Evolutionary conservation across 2,329 filamentous ascomycete genomes (phyloP), one percentile per base, ranked within the genome.

Genomic region (Colletotrichum tofieldiae): DNA sequence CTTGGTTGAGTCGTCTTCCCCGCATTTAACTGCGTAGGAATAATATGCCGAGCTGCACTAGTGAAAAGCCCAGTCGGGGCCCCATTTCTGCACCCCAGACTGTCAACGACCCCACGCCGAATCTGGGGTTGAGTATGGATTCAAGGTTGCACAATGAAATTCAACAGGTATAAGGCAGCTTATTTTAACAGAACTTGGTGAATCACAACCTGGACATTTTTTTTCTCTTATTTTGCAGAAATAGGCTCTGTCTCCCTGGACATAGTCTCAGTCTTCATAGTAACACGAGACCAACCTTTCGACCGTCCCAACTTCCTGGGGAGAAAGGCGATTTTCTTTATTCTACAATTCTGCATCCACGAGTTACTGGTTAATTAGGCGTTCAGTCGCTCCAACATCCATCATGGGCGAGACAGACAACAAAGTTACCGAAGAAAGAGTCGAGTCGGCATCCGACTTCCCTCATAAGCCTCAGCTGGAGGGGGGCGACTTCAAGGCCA

Each of bases 401-500:
- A 65, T 43, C 0, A 69, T 69, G 66, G 66, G 66, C 51, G 66
- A 69, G 18, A 37, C 37, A 43, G 60, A 69, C n/a, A 69, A 58
- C 52, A 69, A 69, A 35, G 14, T 69, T 8, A 65, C 23, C 7
- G 66, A 69, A 18, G 66, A 69, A 37, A 59, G 66, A 26, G 61
- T 69, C 5, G 66, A 69, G 41, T 69, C 66, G 1, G 61, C 60
- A 23, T 59, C 54, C 11, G 66, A 69, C 4, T 52, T 35, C 0
- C 16, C 35, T 16, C 60, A 65, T 20, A 65, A 65, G 60, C 52
- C 60, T 7, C 41, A 45, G 16, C 14, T 65, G 1, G 26, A 45
- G 0, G 43, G 45, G 18, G 52, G 14, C 67, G 65, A 29, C n/a
- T 73, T 72, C 62, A 72, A 67, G 68, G 71, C 71, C 16, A 75